These are phyloP conservation scores for Cryptococcus neoformans DNA, from an alignment of 1,284 basidiomycete genomes.

Conservation along the genomic window DNA sequence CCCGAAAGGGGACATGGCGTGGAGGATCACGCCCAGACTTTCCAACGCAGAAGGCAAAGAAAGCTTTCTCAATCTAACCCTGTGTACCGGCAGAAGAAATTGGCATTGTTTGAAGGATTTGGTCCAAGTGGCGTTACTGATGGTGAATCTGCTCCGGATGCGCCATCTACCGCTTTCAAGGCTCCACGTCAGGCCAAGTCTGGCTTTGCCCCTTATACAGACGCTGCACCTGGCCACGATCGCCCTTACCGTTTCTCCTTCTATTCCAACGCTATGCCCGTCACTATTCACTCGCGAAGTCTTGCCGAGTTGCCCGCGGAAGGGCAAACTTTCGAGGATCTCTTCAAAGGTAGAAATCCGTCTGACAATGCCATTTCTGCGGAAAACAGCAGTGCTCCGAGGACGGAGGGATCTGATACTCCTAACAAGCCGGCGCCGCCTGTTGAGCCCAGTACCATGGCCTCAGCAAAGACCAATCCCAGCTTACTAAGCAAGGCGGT, in stretches of 20 bases:
- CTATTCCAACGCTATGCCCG: conserved; percentile 89
- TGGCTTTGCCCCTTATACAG: conserved; percentile 34
- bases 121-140: conserved; percentile 45
- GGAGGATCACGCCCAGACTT: conserved; percentile 28
- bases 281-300: conserved; percentile 92
- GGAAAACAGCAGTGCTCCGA: conserved; percentile 4
- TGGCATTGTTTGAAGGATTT: conserved; percentile 83
- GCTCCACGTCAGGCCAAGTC: conserved; percentile 35
- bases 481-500: conserved; percentile 34
- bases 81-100: conserved; percentile 65
- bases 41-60: conserved; percentile 61
- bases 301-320: conserved; percentile 91
- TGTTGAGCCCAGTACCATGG: conserved; percentile 12
- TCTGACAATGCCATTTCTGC: background rate
- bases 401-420: conserved; percentile 22
- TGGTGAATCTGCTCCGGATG: conserved; percentile 44
- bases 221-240: conserved; percentile 63
- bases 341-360: conserved; percentile 58
- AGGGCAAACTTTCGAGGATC: conserved; percentile 87
- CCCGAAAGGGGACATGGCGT: conserved; percentile 18
- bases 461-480: conserved; percentile 22
- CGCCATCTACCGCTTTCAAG: conserved; percentile 34
- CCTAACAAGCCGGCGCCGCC: conserved; percentile 4
- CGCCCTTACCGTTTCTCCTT: conserved; percentile 97
- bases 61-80: conserved; percentile 78